A percentile compares a stretch with the other conserved stretches of the same genome.
phyloP scores from a whole-genome alignment of 768 basidiomycete species.

The Suillus subluteus region DNA sequence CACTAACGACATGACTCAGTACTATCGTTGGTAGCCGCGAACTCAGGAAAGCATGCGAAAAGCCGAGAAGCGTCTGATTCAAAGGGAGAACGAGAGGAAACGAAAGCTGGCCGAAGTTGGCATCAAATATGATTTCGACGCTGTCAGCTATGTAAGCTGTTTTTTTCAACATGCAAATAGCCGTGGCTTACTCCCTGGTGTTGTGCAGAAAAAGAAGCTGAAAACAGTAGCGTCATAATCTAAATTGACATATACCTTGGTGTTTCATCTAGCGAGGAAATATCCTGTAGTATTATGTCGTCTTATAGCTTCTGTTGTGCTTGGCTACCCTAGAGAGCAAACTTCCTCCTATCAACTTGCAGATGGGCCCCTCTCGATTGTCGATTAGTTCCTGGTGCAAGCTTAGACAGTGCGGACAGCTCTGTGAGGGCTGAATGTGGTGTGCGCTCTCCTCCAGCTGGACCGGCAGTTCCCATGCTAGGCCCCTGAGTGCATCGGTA shows the following conservation, averaged over 20 bases:
- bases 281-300: not conserved
- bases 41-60: slow-evolving; percentile 69
- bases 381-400: slow-evolving; percentile 29
- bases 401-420: slow-evolving; percentile 34
- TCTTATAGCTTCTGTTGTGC: not conserved
- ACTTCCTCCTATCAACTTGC: slow-evolving; percentile 19
- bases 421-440: slow-evolving; percentile 16
- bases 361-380: slow-evolving; percentile 36
- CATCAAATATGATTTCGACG: slow-evolving; percentile 85
- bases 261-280: not conserved
- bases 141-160: slow-evolving; percentile 78
- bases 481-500: not conserved
- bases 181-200: slow-evolving; percentile 2
- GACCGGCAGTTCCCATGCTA: not conserved
- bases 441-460: not conserved
- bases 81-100: slow-evolving; percentile 62
- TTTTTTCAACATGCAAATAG: not conserved
- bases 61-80: slow-evolving; percentile 66
- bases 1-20: not conserved
- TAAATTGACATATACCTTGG: not conserved
- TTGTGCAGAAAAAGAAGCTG: slow-evolving; percentile 40
- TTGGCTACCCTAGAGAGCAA: slow-evolving; percentile 8
- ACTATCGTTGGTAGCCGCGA: slow-evolving; percentile 53
- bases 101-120: slow-evolving; percentile 79
- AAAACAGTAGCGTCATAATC: slow-evolving; percentile 26